phyloP scores from a whole-genome alignment of 768 basidiomycete genomes.

The Phlebiopsis flavidoalba region DNA sequence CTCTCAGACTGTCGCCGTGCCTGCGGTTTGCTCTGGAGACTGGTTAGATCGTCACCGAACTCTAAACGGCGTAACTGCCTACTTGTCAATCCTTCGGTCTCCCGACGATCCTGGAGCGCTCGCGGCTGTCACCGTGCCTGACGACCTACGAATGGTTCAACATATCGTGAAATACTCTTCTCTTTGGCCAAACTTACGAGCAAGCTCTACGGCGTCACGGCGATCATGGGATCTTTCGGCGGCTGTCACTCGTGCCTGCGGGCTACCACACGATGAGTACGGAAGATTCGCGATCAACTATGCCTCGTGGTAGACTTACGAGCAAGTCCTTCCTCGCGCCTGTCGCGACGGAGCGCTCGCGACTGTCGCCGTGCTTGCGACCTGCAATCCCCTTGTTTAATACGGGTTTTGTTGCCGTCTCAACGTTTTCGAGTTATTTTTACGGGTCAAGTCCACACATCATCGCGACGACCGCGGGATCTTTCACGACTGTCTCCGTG shows the following conservation, averaged over 20 bases:
- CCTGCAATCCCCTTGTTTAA: too few relatives aligned
- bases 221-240: not conserved
- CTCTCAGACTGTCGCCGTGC: not conserved
- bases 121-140: not conserved
- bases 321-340: not conserved
- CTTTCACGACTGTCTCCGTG: not conserved
- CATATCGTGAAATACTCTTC: too few relatives aligned
- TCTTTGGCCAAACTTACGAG: too few relatives aligned
- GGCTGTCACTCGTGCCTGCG: constrained; percentile 1
- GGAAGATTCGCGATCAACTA: too few relatives aligned
- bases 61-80: not conserved
- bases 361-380: not conserved
- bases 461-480: not conserved
- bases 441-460: not conserved
- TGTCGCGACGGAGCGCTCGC: not conserved
- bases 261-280: not conserved
- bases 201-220: not conserved
- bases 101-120: not conserved
- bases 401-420: too few relatives aligned
- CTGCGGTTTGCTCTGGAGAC: not conserved
- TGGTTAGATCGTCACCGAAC: not conserved
- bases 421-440: too few relatives aligned
- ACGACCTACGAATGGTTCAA: not conserved
- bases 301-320: not conserved
- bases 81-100: not conserved